These are phyloP conservation scores for Akebia trifoliata DNA, from an alignment of 164 flowering plant species.

Conservation along the genomic window DNA sequence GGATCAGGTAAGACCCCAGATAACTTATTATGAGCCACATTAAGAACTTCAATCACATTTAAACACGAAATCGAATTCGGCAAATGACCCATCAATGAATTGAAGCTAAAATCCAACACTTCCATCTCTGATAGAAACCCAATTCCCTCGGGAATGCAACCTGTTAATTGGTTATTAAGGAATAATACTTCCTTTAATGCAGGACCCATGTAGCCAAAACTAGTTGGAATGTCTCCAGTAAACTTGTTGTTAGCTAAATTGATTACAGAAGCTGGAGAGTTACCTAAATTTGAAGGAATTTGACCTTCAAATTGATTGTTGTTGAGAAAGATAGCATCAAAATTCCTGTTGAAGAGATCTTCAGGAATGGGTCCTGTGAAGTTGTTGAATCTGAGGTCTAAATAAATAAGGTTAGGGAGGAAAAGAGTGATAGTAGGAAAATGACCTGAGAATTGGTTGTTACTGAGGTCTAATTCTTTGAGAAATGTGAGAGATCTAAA, in stretches of 20 bases:
- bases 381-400: slow-evolving; percentile 78
- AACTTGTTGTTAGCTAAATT: slow-evolving; percentile 81
- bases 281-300: slow-evolving; percentile 64
- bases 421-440: slow-evolving; percentile 49
- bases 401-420: slow-evolving; percentile 61
- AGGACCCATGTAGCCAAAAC: slow-evolving; percentile 61
- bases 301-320: slow-evolving; percentile 68
- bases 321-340: slow-evolving; percentile 81
- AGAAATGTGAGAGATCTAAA: slow-evolving; percentile 46
- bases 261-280: slow-evolving; percentile 84
- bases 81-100: slow-evolving; percentile 71
- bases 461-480: slow-evolving; percentile 80
- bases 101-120: slow-evolving; percentile 78
- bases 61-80: slow-evolving; percentile 80
- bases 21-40: slow-evolving; percentile 67
- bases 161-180: slow-evolving; percentile 72
- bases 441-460: slow-evolving; percentile 72
- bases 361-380: slow-evolving; percentile 72
- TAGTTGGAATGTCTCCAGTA: slow-evolving; percentile 59
- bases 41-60: slow-evolving; percentile 58
- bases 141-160: slow-evolving; percentile 84
- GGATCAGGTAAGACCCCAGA: slow-evolving; percentile 68
- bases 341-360: slow-evolving; percentile 52
- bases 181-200: slow-evolving; percentile 69
- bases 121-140: slow-evolving; percentile 63